Evolutionary conservation across 441 rosid genomes (phyloP).

Genomic region (Macaranga tanarius): DNA sequence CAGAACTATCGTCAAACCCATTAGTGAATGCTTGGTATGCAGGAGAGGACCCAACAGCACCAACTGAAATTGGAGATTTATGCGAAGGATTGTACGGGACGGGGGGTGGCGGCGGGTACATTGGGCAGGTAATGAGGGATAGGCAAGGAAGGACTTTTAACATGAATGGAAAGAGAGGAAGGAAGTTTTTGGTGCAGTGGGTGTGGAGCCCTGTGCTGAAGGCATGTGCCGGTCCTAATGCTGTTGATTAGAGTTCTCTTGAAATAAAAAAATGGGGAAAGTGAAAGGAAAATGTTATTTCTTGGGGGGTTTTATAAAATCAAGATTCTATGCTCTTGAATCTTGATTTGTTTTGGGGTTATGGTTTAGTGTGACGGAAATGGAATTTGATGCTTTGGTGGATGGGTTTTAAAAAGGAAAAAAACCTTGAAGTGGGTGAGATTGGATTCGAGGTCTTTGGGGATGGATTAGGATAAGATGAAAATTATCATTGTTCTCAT

Average conservation of each 20-base stretch:
- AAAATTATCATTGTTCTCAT: neutral
- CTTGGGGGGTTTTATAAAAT: neutral
- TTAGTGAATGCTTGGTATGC: conserved; percentile 93
- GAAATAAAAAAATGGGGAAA: no score
- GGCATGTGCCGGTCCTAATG: conserved; percentile 84
- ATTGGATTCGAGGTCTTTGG: no score
- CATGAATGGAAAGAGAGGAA: conserved; percentile 62
- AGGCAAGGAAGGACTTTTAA: conserved; percentile 56
- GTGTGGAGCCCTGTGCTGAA: conserved; percentile 69
- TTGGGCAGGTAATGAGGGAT: conserved; percentile 75
- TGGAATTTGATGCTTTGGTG: no score
- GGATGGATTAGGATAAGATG: neutral
- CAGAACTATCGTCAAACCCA: conserved; percentile 81
- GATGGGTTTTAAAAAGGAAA: no score
- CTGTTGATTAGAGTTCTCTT: conserved; percentile 49
- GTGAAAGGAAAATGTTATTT: no score
- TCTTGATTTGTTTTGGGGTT: neutral
- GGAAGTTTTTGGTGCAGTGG: conserved; percentile 84
- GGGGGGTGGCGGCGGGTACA: conserved; percentile 90
- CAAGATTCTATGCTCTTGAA: conserved; percentile 14
- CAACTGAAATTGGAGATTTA: conserved; percentile 85
- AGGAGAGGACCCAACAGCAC: conserved; percentile 92
- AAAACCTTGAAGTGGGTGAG: no score
- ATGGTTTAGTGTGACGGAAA: neutral
- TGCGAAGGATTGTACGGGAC: conserved; percentile 91